Base-by-base conservation (phyloP, 2,329 filamentous ascomycete genomes). In the Gremmenia infestans region DNA sequence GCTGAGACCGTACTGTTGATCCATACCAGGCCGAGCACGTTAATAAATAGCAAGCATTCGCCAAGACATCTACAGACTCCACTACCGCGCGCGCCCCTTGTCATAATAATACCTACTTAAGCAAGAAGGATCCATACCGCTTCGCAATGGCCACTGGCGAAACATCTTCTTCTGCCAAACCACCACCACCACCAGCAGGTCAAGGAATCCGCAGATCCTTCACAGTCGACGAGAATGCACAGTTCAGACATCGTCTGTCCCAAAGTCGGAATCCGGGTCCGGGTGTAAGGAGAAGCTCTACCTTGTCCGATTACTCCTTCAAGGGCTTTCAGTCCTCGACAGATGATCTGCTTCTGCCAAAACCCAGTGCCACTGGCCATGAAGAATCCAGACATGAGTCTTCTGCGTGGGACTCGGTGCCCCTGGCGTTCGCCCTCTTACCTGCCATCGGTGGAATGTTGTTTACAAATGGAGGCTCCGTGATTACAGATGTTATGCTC, bases 401-500 rank as follows among this genome's bases (percentile, higher is more conserved):
- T 52, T 87, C 88, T 1, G 78, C 85, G 58, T 90, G 91, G 82
- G 86, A 94, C 59, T 89, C 85, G 2, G 76, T 89, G n/a, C 91
- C 93, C 1, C 75, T 97, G 36, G 86, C 84, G 0, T 87, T 96
- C 69, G 92, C 91, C 2, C 78, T 97, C 48, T 74, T 97, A 14
- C 93, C 93, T 3, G 91, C 92, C 1, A 69, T 96, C n/a, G 90
- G 85, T 0, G 93, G 92, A 0, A 73, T 95, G 49, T 76, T 97
- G 55, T 95, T 96, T 70, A 82, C 88, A 58, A 89, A 96, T 73
- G 93, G 93, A 12, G 87, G 86, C 64, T 82, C 87, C 0, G 80
- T 97, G 59, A 83, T 92, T 53, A 96, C 91, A 0, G 93, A 97
- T 71, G 73, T 96, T 28, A 87, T 94, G 65, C 77, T 97, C 36